These are phyloP conservation scores for Leccinum fuscescens DNA, from an alignment of 1,284 basidiomycete genomes.

Conservation along the genomic window DNA sequence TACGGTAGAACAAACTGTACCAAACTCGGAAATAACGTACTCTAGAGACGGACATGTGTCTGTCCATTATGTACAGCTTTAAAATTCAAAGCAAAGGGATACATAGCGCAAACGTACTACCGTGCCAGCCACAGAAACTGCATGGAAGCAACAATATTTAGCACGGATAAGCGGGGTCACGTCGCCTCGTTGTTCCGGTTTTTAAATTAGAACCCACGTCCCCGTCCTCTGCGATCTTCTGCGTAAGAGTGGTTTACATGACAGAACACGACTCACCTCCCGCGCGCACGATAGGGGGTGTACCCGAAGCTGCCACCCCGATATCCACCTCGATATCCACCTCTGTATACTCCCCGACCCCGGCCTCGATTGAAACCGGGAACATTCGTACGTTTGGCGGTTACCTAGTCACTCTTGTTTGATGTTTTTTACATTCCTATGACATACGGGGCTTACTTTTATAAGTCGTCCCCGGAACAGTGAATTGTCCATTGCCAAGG, in stretches of 20 bases:
- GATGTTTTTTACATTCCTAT: conserved; percentile 1
- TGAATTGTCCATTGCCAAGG: conserved; percentile 93
- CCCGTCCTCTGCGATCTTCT: conserved; percentile 53
- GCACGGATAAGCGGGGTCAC: conserved; percentile 10
- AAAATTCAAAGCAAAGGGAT: conserved; percentile 28
- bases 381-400: conserved; percentile 89
- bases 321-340: conserved; percentile 57
- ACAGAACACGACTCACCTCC: conserved; percentile 56
- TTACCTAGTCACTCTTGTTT: conserved; percentile 58
- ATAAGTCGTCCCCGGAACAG: conserved; percentile 91
- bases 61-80: conserved; percentile 29
- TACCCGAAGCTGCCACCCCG: conserved; percentile 56
- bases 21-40: conserved; percentile 19
- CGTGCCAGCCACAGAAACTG: conserved; percentile 10
- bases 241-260: conserved; percentile 13
- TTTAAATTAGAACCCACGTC: conserved; percentile 58
- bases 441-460: conserved; percentile 55
- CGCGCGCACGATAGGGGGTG: conserved; percentile 75
- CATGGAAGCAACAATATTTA: conserved; percentile 11
- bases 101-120: conserved; percentile 27
- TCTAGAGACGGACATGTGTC: not conserved
- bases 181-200: conserved; percentile 25
- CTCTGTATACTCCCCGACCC: conserved; percentile 74
- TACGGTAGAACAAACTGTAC: not conserved
- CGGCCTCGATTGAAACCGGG: conserved; percentile 87